Conservation (phyloP, 2,329 filamentous ascomycete genomes). For the Didymella segeticola region DNA sequence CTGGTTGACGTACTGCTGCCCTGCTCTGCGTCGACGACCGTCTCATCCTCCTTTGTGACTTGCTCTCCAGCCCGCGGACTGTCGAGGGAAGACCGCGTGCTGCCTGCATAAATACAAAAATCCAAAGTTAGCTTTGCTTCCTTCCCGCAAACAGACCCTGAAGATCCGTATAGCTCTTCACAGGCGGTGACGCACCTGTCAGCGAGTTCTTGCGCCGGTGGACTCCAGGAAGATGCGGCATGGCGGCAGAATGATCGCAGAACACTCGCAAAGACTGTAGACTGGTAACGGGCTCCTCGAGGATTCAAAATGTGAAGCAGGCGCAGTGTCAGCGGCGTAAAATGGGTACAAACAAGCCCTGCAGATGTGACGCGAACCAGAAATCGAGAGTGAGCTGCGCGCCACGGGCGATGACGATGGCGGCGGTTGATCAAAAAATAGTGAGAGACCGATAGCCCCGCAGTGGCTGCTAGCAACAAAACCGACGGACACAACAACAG, state of each 20-base stretch:
- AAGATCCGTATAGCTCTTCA: slow-evolving; percentile 11
- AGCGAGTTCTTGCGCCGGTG: slow-evolving; percentile 35
- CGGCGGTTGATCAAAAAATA: slow-evolving; percentile 26
- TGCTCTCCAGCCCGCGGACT: slow-evolving; percentile 42
- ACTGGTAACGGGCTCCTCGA: neutral
- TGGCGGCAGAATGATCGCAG: slow-evolving; percentile 32
- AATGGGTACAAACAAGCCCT: slow-evolving; percentile 21
- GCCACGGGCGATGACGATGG: slow-evolving; percentile 34
- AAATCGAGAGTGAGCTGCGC: slow-evolving; percentile 24
- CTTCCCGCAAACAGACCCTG: neutral
- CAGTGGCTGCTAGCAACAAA: slow-evolving; percentile 9
- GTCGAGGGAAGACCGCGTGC: slow-evolving; percentile 52
- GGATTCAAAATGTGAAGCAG: neutral
- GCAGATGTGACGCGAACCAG: slow-evolving; percentile 22
- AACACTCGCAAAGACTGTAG: neutral
- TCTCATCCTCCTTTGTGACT: slow-evolving; percentile 68
- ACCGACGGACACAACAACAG: too few relatives aligned
- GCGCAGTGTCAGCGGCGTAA: slow-evolving; percentile 15
- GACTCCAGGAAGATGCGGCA: slow-evolving; percentile 45
- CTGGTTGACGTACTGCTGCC: slow-evolving; percentile 75
- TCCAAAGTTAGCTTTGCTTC: slow-evolving; percentile 24
- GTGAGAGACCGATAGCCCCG: slow-evolving; percentile 21
- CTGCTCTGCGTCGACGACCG: slow-evolving; percentile 87
- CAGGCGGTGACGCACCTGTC: slow-evolving; percentile 36
- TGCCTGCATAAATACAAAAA: slow-evolving; percentile 35